Evolutionary conservation across 1,284 basidiomycete species (phyloP).

Genomic region (Omphalotus olearius): DNA sequence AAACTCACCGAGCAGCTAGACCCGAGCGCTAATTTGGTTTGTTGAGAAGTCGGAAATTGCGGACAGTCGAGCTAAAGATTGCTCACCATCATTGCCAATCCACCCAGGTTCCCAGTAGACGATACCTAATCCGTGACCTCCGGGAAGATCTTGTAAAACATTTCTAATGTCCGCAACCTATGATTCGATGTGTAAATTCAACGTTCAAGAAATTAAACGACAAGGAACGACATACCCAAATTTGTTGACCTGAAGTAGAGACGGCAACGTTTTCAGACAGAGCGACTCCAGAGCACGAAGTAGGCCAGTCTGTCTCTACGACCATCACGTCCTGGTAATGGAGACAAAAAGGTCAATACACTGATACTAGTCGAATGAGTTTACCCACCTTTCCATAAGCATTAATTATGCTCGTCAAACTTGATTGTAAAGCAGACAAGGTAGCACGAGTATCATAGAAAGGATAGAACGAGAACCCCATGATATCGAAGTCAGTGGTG

Average conservation of each 20-base stretch:
- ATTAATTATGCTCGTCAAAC: constrained; percentile 45
- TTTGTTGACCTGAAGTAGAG: constrained; percentile 48
- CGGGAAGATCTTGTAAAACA: constrained; percentile 41
- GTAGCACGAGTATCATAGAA: constrained; percentile 61
- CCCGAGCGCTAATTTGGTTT: constrained; percentile 28
- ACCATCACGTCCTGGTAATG: constrained; percentile 44
- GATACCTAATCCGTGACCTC: constrained; percentile 41
- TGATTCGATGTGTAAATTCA: neutral
- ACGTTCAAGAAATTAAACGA: neutral
- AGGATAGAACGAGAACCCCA: constrained; percentile 64
- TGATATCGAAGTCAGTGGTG: constrained; percentile 48
- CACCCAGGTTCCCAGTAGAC: constrained; percentile 65
- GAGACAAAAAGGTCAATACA: neutral
- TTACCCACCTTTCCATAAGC: constrained; percentile 43
- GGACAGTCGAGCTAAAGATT: neutral
- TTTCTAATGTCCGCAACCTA: constrained; percentile 38
- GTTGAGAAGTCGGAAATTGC: neutral
- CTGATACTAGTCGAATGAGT: too few species aligned
- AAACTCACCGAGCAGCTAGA: constrained; percentile 49
- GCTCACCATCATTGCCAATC: constrained; percentile 47
- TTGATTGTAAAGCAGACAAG: constrained; percentile 41
- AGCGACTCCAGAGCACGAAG: constrained; percentile 39
- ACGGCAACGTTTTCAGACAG: constrained; percentile 48
- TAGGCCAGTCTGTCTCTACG: constrained; percentile 66
- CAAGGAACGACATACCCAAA: constrained; percentile 34